Base-by-base conservation (phyloP, 2,329 filamentous ascomycete genomes). In the Colletotrichum neosansevieriae region DNA sequence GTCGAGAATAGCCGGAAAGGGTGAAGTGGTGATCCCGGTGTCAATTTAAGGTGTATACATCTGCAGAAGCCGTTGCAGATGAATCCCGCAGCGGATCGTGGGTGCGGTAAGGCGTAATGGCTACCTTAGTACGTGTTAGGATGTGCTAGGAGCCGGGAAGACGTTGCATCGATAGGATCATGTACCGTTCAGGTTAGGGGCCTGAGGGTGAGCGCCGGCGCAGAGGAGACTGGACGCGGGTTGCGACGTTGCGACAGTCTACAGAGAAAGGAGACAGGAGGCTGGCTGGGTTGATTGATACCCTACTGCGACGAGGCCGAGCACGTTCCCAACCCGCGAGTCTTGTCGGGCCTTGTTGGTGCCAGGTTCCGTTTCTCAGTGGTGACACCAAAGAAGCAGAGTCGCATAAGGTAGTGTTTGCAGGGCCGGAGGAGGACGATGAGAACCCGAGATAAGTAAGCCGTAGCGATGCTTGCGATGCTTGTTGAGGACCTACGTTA, bases 101-200 rank as follows among this genome's bases (percentile, higher is more conserved):
- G 36, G 13, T 4, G 36, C 11, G 36, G 36, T 38, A 11, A 15
- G 36, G 36, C 4, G 24, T 7, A 29, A 29, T 29, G 29, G 4
- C 6, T 29, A 6, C 2, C 3, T n/a, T 12, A 13, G 34, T 38
- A 38, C 36, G 36, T 38, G 13, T 11, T 15, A 15, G 36, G 5
- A 38, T 38, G 36, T 38, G 19, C 13, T 50, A 17, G 57, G 38
- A 56, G 29, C 38, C 42, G 11, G 6, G n/a, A 10, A 57, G 59
- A n/a, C 50, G 11, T 38, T 57, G 59, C 50, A 42, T 47, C n/a
- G 36, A 13, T 45, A 21, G 21, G 15, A 34, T 38, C n/a, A 53
- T 56, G 17, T 21, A 13, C 15, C 38, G 32, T 29, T 19, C 19
- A 60, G 45, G 17, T 10, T 15, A 29, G 9, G 32, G 45, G 34